Conservation (phyloP, 2,329 filamentous ascomycete genomes). For the Clarireedia monteithiana region DNA sequence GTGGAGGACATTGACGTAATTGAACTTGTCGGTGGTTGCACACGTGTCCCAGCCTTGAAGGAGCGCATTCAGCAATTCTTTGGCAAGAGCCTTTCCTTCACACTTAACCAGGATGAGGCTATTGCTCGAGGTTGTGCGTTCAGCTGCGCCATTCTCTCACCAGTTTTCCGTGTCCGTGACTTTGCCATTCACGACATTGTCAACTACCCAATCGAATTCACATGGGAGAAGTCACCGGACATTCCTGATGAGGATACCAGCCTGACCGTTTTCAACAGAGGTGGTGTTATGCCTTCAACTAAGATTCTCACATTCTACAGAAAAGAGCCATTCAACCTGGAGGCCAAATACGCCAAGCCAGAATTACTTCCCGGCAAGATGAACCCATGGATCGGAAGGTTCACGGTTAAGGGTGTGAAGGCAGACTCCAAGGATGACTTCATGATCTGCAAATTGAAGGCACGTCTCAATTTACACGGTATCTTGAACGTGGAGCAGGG, state of each 20-base stretch:
- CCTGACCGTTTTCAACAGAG: constrained; percentile 94
- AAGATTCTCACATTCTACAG: constrained; percentile 99
- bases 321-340: constrained; percentile 93
- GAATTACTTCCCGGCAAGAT: constrained; percentile 81
- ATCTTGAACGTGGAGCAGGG: constrained; percentile 93
- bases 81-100: constrained; percentile 87
- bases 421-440: constrained; percentile 90
- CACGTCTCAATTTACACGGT: constrained; percentile 91
- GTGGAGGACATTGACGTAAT: constrained; percentile 87
- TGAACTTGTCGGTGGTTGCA: constrained; percentile 91
- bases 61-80: constrained; percentile 85
- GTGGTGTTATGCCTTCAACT: constrained; percentile 93
- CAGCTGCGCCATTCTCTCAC: constrained; percentile 93
- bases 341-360: constrained; percentile 86
- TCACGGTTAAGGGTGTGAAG: constrained; percentile 97
- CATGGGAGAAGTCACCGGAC: constrained; percentile 96
- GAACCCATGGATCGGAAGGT: constrained; percentile 92
- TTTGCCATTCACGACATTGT: constrained; percentile 97
- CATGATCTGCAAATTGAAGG: constrained; percentile 99
- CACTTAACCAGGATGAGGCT: constrained; percentile 96
- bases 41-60: constrained; percentile 90
- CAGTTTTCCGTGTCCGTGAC: constrained; percentile 96
- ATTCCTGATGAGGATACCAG: constrained; percentile 98
- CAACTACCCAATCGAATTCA: constrained; percentile 97
- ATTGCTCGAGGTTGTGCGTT: constrained; percentile 94